phyloP scores from a whole-genome alignment of 208 protist species.

The Lotmaria passim region DNA sequence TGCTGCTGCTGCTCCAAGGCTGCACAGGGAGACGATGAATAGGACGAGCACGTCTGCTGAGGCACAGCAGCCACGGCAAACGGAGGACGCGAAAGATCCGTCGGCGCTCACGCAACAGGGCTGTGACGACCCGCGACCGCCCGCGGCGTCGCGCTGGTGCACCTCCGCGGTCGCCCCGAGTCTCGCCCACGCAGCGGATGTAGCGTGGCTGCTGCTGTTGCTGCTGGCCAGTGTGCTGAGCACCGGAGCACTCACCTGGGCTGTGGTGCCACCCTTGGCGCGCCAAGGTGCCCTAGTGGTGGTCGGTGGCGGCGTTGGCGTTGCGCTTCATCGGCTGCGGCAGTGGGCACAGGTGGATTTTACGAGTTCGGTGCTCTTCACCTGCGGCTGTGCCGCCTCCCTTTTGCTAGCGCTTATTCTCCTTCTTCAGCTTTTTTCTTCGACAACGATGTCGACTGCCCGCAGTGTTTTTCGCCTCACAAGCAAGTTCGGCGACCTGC shows the following conservation, averaged over 20 bases:
- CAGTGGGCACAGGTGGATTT: not conserved
- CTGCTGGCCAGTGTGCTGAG: conserved; percentile 15
- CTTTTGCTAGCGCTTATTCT: conserved; percentile 9
- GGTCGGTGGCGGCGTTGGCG: not conserved
- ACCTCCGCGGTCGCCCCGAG: conserved; percentile 30
- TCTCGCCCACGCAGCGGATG: conserved; percentile 30
- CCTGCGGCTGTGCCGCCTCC: not conserved
- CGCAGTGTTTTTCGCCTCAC: not conserved
- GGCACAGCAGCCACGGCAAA: no score
- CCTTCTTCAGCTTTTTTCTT: conserved; percentile 5
- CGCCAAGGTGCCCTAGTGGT: not conserved
- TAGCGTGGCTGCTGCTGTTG: conserved; percentile 25
- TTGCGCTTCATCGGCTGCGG: conserved; percentile 12
- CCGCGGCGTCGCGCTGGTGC: conserved; percentile 37
- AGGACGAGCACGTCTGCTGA: no score
- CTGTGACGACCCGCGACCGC: conserved; percentile 26
- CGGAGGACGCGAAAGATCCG: not conserved
- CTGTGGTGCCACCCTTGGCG: conserved; percentile 7
- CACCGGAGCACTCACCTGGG: conserved; percentile 30
- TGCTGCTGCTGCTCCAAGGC: not conserved
- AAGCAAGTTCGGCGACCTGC: conserved; percentile 9
- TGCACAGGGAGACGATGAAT: not conserved
- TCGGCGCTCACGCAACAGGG: conserved; percentile 17
- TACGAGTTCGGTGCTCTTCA: conserved; percentile 7
- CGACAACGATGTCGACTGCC: not conserved